A percentile compares a stretch with the other conserved stretches of the same genome.
Conservation (phyloP, 345 rosid species). For the Anacardium occidentale region DNA sequence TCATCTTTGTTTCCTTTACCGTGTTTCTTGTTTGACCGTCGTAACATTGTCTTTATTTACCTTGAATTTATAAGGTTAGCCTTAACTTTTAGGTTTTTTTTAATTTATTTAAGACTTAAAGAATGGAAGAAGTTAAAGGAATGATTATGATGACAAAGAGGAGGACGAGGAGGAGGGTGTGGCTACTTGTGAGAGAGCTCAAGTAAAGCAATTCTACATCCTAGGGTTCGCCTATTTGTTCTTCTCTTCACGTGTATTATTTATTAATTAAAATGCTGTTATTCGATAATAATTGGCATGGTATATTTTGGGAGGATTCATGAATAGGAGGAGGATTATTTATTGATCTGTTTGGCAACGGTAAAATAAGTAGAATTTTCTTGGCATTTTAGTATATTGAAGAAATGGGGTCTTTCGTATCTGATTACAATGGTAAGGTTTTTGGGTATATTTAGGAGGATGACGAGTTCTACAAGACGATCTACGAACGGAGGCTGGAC, state of each 20-base stretch:
- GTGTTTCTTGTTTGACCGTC: background rate
- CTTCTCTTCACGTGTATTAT: background rate
- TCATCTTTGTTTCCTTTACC: background rate
- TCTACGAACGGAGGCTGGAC: conserved; percentile 44
- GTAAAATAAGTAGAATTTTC: background rate
- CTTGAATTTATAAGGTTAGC: background rate
- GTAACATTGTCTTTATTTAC: background rate
- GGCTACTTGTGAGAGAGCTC: background rate
- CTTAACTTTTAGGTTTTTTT: conserved; percentile 1
- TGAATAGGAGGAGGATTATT: background rate
- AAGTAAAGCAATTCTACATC: conserved; percentile 6
- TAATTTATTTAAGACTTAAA: too few species aligned
- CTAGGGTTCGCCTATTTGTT: conserved; percentile 14
- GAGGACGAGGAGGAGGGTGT: background rate
- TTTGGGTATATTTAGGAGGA: conserved; percentile 21
- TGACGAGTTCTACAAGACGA: conserved; percentile 32
- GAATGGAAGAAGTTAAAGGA: conserved; percentile 20
- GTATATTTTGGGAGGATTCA: too few species aligned
- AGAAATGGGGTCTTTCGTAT: background rate
- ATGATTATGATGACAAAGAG: background rate
- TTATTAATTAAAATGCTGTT: background rate
- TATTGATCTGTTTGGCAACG: background rate
- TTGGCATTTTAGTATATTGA: background rate
- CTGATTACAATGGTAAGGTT: background rate
- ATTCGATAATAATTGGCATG: background rate